Evolutionary conservation across 768 basidiomycete genomes (phyloP), one percentile per base, ranked within the genome.

Genomic region (Fibroporia radiculosa): DNA sequence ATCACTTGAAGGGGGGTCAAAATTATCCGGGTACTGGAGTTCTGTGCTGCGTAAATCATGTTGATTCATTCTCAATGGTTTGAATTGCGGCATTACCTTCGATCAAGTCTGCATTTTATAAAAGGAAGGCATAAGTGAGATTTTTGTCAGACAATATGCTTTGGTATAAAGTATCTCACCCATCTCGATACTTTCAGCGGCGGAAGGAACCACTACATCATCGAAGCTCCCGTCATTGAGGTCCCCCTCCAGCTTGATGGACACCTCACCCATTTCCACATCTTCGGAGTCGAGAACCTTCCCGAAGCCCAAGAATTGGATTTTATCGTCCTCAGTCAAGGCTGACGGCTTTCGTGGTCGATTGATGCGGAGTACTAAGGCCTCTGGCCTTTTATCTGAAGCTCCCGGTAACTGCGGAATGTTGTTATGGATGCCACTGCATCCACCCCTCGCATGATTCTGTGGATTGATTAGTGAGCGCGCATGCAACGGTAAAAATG

Each of bases 321-420:
- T 22, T 6, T 22, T n/a, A 24, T 39, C 8, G 10, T 22, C 68
- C 70, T n/a, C n/a, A n/a, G n/a, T n/a, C n/a, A n/a, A n/a, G n/a
- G n/a, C n/a, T 4, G 65, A 57, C 27, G 47, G 57, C 19, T 70
- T 62, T 33, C 61, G 42, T 27, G 42, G 19, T 14, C 3, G 13
- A 1, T 19, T 27, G 29, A 32, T 28, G 13, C 40, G 3, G 41
- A 12, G n/a, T 20, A 34, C 3, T 13, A 25, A 3, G 48, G 8
- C 52, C 49, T 18, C 8, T 8, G 23, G 16, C 20, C 23, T 40
- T 40, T 18, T 16, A 26, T 23, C 29, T 31, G n/a, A n/a, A n/a
- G n/a, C n/a, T n/a, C n/a, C n/a, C n/a, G n/a, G n/a, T n/a, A n/a
- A n/a, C n/a, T n/a, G n/a, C n/a, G n/a, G n/a, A n/a, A n/a, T n/a